phyloP scores from a whole-genome alignment of 2,329 filamentous ascomycete species.

The Epichloe sp. region DNA sequence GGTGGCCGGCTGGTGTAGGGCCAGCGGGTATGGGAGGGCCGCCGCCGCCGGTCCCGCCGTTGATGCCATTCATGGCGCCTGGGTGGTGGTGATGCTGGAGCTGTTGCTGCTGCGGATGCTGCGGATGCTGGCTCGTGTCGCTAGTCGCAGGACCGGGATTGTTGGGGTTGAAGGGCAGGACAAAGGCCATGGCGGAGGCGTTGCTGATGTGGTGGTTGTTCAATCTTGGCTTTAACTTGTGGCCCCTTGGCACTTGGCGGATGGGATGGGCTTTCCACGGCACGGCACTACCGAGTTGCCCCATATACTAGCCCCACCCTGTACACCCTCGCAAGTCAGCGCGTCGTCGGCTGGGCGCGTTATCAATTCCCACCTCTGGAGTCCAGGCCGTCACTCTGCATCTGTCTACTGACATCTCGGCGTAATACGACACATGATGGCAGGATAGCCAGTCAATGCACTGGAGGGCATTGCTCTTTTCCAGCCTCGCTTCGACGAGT shows the following conservation, averaged over 20 bases:
- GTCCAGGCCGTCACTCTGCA: too few relatives aligned
- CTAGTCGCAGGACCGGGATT: conserved; percentile 1
- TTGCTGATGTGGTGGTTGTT: neutral
- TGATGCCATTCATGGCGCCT: conserved; percentile 34
- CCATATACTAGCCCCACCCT: too few relatives aligned
- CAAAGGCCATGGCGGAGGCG: conserved; percentile 7
- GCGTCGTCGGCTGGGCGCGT: too few relatives aligned
- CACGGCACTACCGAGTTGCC: neutral
- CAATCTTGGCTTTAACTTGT: neutral
- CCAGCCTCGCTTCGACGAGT: too few relatives aligned
- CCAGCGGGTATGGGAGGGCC: conserved; percentile 24
- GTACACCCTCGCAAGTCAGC: too few relatives aligned
- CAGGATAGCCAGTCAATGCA: too few relatives aligned
- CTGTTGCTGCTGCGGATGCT: conserved; percentile 6
- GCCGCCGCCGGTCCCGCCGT: conserved; percentile 21
- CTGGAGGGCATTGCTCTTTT: too few relatives aligned
- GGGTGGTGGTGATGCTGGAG: conserved; percentile 8
- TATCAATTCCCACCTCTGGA: too few relatives aligned
- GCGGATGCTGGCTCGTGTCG: conserved; percentile 1
- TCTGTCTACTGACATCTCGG: too few relatives aligned
- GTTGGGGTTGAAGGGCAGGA: neutral
- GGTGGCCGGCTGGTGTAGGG: conserved; percentile 53
- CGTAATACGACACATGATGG: too few relatives aligned
- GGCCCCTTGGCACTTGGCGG: too few relatives aligned
- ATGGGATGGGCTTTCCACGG: too few relatives aligned